These are phyloP conservation scores for Pichia sp. DNA, from an alignment of 1,139 yeast species.

Conservation along the genomic window DNA sequence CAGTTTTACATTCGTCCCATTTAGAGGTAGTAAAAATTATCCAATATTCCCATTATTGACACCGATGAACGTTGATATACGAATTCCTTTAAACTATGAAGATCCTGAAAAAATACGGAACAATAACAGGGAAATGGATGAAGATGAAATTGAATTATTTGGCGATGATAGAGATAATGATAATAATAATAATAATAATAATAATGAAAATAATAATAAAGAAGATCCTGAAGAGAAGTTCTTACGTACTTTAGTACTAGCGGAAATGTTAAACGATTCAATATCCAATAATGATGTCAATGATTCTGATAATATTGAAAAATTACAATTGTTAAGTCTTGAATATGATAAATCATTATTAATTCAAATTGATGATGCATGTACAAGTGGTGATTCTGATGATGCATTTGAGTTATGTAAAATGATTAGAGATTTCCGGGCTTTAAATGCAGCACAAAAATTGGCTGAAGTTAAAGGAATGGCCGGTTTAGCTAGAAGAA, in stretches of 20 bases:
- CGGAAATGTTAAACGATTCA: slow-evolving; percentile 43
- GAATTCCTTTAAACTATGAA: slow-evolving; percentile 47
- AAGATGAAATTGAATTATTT: slow-evolving; percentile 29
- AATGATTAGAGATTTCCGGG: slow-evolving; percentile 69
- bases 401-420: slow-evolving; percentile 68
- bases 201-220: neutral
- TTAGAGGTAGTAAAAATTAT: slow-evolving; percentile 49
- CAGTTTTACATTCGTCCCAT: slow-evolving; percentile 63
- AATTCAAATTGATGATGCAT: slow-evolving; percentile 70
- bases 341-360: slow-evolving; percentile 68
- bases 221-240: slow-evolving; percentile 37
- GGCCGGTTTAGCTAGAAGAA: slow-evolving; percentile 56
- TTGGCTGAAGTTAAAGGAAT: slow-evolving; percentile 78
- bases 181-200: slow-evolving; percentile 28
- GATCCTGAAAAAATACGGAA: slow-evolving; percentile 21
- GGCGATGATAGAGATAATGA: slow-evolving; percentile 23
- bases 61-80: slow-evolving; percentile 69
- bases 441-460: slow-evolving; percentile 75
- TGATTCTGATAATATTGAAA: slow-evolving; percentile 38
- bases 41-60: slow-evolving; percentile 76
- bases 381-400: slow-evolving; percentile 57
- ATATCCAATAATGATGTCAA: slow-evolving; percentile 35
- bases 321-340: slow-evolving; percentile 44
- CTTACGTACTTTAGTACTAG: slow-evolving; percentile 43
- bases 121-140: slow-evolving; percentile 17